phyloP scores from a whole-genome alignment of 2,329 filamentous ascomycete species.

The Pseudogymnoascus sp. region DNA sequence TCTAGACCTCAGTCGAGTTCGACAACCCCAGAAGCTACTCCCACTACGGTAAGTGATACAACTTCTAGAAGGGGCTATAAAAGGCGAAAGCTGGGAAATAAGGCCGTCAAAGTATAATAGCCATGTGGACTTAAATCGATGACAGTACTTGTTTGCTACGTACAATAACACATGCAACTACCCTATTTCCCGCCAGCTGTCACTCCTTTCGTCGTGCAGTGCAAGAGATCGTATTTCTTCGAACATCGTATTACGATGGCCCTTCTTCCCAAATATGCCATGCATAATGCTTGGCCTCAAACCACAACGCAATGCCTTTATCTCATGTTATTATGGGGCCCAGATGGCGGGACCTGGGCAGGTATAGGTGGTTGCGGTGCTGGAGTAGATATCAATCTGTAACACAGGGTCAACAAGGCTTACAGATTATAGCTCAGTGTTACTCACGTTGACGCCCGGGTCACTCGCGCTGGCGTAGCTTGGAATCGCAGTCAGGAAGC shows the following conservation, averaged over 20 bases:
- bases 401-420: conserved; percentile 11
- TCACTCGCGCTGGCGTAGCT: conserved; percentile 18
- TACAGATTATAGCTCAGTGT: background rate
- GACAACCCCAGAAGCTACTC: background rate
- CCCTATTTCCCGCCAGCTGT: background rate
- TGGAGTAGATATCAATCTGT: conserved; percentile 41
- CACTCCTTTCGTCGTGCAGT: background rate
- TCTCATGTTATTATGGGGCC: conserved; percentile 16
- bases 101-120: background rate
- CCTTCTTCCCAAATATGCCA: background rate
- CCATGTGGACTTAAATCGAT: background rate
- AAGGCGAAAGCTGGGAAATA: background rate
- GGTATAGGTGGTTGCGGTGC: conserved; percentile 39
- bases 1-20: background rate
- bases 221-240: background rate
- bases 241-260: background rate
- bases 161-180: background rate
- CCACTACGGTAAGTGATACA: background rate
- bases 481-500: conserved; percentile 22
- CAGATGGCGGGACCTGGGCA: conserved; percentile 42
- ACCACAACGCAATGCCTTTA: background rate
- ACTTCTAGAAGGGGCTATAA: background rate
- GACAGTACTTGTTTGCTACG: background rate
- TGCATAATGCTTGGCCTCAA: background rate
- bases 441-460: conserved; percentile 29